Conservation (phyloP, 75 land plant genomes). For the Picea sitchensis region DNA sequence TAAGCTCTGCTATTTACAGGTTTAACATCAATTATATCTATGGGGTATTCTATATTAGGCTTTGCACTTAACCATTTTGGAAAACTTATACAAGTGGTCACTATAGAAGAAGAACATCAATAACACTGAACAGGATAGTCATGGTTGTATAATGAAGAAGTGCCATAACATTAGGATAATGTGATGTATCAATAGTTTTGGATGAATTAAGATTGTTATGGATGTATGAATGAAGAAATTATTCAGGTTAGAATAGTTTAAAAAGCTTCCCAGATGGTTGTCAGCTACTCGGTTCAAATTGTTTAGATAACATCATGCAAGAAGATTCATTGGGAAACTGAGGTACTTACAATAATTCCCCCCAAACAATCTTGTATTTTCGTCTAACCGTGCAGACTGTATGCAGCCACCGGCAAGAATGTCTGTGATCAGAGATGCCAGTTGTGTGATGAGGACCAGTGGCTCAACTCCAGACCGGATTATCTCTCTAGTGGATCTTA, state of each 20-base stretch:
- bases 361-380: not conserved
- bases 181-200: too few relatives aligned
- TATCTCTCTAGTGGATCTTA: conserved; percentile 23
- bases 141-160: too few relatives aligned
- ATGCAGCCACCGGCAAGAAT: conserved; percentile 32
- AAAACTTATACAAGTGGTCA: too few relatives aligned
- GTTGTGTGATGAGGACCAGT: conserved; percentile 25
- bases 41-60: too few relatives aligned
- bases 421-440: conserved; percentile 33
- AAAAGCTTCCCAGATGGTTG: not conserved
- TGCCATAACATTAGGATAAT: too few relatives aligned
- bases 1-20: too few relatives aligned
- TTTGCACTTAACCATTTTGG: too few relatives aligned
- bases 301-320: not conserved
- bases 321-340: not conserved
- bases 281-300: not conserved
- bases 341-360: not conserved
- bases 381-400: not conserved
- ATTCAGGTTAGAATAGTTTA: not conserved
- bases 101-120: too few relatives aligned
- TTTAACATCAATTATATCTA: too few relatives aligned
- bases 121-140: too few relatives aligned
- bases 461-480: conserved; percentile 34
- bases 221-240: not conserved
- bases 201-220: too few relatives aligned